Conservation (phyloP, 805 yeast genomes). For the Nakazawaea wickerhamii region DNA sequence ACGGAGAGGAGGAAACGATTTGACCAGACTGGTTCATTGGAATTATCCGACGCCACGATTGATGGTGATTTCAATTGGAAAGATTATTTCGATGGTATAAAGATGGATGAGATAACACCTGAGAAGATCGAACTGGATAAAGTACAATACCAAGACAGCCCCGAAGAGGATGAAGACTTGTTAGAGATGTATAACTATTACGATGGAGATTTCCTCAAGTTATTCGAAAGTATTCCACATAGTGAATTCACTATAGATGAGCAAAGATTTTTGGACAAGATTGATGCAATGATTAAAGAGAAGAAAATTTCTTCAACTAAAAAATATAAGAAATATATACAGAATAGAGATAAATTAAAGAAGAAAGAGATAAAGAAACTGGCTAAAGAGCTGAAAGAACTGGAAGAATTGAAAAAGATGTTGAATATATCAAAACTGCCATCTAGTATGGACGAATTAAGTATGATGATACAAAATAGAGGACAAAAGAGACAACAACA, state of each 20-base stretch:
- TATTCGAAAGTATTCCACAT: constrained; percentile 78
- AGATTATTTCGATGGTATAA: constrained; percentile 44
- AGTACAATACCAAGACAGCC: constrained; percentile 52
- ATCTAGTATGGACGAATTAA: constrained; percentile 27
- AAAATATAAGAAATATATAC: constrained; percentile 47
- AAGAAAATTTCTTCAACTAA: constrained; percentile 32
- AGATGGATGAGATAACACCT: constrained; percentile 45
- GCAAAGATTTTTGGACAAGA: constrained; percentile 47
- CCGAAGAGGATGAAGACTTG: constrained; percentile 60
- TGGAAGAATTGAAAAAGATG: constrained; percentile 40
- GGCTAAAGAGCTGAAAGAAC: constrained; percentile 63
- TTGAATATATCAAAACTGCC: constrained; percentile 27
- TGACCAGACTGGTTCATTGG: constrained; percentile 66
- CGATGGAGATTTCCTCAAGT: constrained; percentile 61
- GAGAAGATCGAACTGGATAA: constrained; percentile 69
- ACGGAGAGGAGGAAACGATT: constrained; percentile 46
- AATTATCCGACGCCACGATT: constrained; percentile 19
- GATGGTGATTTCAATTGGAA: constrained; percentile 50
- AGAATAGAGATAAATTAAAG: constrained; percentile 42
- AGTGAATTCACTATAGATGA: constrained; percentile 63
- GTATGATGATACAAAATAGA: constrained; percentile 43
- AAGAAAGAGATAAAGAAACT: constrained; percentile 43
- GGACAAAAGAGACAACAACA: constrained; percentile 35
- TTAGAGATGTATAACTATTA: constrained; percentile 47
- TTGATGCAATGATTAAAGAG: constrained; percentile 38